Base-by-base conservation (phyloP, 148 eudicot species). In the Persicaria maculosa region DNA sequence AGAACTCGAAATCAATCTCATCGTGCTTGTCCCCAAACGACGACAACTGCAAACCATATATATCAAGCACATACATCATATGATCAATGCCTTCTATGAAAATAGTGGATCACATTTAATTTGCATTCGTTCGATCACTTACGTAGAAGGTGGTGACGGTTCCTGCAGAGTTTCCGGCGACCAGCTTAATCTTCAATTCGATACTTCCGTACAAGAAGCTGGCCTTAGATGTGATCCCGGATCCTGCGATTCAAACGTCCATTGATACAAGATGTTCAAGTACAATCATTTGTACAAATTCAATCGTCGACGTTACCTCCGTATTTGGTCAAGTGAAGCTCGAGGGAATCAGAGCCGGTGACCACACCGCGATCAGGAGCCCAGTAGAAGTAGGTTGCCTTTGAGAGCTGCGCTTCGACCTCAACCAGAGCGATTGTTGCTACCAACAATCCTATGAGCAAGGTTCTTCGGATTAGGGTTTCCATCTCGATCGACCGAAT, bases 1-100 rank as follows among this genome's bases (percentile, higher is more conserved):
- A 48, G 55, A 80, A 77, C 77, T 80, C 83, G 40, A 80, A 80
- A 62, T 80, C 83, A n/a, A 80, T 77, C 77, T 80, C 83, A n/a
- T 77, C 83, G 25, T 80, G 83, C 44, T 62, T 62, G 15, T 31
- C 4, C 12, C 68, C 68, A 5, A 4, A 10, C 0, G 68, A 62
- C 7, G 44, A 25, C 68, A 62, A 0, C 68, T 62, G 43, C 16
- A 57, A 70, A 16, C 6, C 8, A 67, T 7, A 40, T 67, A 61
- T 62, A 50, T 20, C 79, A 62, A 4, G 64, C 72, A 4, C 62
- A 75, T 40, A 75, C 67, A 75, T 72, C n/a, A n/a, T n/a, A n/a
- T n/a, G n/a, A n/a, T n/a, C 75, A 50, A 48, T 52, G 14, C 22
- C 57, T 59, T 81, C 53, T 2, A 5, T 15, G 16, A 4, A 14